Evolutionary conservation across 176 grass and related monocot species (phyloP).

Genomic region (Paspalum notatum): DNA sequence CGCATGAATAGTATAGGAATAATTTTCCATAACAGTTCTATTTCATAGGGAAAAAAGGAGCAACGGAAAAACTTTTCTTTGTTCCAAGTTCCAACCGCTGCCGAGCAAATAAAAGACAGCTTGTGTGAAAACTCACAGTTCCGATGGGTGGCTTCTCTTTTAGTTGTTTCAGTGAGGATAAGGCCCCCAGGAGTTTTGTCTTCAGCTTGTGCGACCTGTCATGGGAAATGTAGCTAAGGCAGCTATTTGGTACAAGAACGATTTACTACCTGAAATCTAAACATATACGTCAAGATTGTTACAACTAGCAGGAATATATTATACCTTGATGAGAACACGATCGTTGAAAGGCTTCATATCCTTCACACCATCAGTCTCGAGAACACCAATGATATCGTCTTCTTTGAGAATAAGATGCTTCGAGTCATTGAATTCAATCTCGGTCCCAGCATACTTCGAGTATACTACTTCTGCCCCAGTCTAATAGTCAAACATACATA

Average conservation of each 20-base stretch:
- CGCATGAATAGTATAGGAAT: no score
- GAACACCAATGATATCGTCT: constrained; percentile 85
- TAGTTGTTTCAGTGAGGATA: constrained; percentile 73
- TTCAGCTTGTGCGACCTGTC: constrained; percentile 66
- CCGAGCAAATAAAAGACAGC: not conserved
- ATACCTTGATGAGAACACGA: constrained; percentile 84
- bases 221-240: constrained; percentile 2
- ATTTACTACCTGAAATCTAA: not conserved
- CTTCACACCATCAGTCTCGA: constrained; percentile 73
- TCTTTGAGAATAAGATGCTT: constrained; percentile 92
- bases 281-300: not conserved
- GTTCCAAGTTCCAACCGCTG: no score
- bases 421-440: constrained; percentile 71
- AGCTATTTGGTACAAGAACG: not conserved
- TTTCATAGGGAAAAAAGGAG: no score
- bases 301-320: not conserved
- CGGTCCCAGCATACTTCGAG: constrained; percentile 83
- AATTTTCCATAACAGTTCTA: no score
- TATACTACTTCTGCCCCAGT: constrained; percentile 71
- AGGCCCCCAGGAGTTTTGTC: constrained; percentile 84
- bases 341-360: constrained; percentile 85
- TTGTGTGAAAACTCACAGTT: constrained; percentile 57
- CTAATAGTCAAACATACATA: constrained; percentile 40
- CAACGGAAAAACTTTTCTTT: no score
- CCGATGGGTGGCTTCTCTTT: constrained; percentile 85